phyloP scores from a whole-genome alignment of 2,329 filamentous ascomycete genomes.

The Alternaria viburni region DNA sequence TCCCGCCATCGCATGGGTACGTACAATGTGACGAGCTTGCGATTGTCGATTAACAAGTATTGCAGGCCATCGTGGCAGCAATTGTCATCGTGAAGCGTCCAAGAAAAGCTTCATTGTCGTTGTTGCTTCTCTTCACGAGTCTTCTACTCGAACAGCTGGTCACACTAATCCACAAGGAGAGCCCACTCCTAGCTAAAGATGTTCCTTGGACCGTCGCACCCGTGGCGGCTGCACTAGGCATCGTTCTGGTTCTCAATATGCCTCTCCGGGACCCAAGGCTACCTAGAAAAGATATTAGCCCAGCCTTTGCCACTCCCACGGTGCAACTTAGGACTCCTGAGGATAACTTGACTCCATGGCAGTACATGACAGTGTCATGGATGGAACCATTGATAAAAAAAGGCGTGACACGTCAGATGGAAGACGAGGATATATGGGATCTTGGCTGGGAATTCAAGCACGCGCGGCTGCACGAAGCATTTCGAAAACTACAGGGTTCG shows the following conservation, averaged over 20 bases:
- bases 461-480: slow-evolving; percentile 72
- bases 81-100: slow-evolving; percentile 50
- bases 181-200: slow-evolving; percentile 39
- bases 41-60: slow-evolving; percentile 17
- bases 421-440: slow-evolving; percentile 82
- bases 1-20: slow-evolving; percentile 44
- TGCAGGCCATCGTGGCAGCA: slow-evolving; percentile 43
- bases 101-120: slow-evolving; percentile 48
- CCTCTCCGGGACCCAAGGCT: slow-evolving; percentile 69
- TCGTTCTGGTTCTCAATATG: slow-evolving; percentile 68
- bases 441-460: slow-evolving; percentile 85
- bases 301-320: slow-evolving; percentile 62
- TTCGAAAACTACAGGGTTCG: slow-evolving; percentile 74
- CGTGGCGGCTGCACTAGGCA: slow-evolving; percentile 53
- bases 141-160: slow-evolving; percentile 47
- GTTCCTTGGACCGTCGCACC: slow-evolving; percentile 44
- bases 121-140: slow-evolving; percentile 47
- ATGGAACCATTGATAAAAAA: slow-evolving; percentile 74
- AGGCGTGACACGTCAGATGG: slow-evolving; percentile 69
- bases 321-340: slow-evolving; percentile 73
- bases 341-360: slow-evolving; percentile 78
- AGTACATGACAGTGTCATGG: slow-evolving; percentile 87
- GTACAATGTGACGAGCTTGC: background rate
- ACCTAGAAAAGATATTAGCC: slow-evolving; percentile 64
- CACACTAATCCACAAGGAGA: slow-evolving; percentile 31